A percentile compares a stretch with the other conserved stretches of the same genome.
These are phyloP conservation scores for Pythium pyrilobum DNA, from an alignment of 352 stramenopile genomes.

Conservation along the genomic window DNA sequence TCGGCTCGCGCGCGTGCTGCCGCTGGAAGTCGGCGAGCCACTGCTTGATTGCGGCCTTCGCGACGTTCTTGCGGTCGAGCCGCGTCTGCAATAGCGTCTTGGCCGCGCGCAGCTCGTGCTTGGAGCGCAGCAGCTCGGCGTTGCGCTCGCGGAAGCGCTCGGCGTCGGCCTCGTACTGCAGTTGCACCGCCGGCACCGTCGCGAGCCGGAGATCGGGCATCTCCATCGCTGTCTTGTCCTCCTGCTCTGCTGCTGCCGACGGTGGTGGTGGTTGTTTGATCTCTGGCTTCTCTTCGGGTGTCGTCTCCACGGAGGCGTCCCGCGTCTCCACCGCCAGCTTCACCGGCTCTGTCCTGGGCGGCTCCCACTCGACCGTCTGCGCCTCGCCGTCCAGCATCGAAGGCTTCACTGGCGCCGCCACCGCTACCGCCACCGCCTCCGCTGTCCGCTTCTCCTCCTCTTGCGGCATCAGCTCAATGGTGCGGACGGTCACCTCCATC, in stretches of 20 bases:
- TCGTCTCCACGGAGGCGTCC: conserved; percentile 4
- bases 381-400: neutral
- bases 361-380: neutral
- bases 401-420: neutral
- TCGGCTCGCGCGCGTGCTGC: conserved; percentile 41
- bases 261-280: too few species aligned
- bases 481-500: conserved; percentile 36
- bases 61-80: conserved; percentile 36
- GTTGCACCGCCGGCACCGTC: conserved; percentile 8
- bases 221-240: neutral
- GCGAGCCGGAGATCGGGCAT: neutral
- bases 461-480: conserved; percentile 24
- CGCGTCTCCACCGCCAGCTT: neutral
- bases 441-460: neutral
- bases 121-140: conserved; percentile 37
- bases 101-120: conserved; percentile 23
- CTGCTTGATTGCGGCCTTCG: conserved; percentile 56
- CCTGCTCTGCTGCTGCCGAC: too few species aligned
- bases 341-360: neutral
- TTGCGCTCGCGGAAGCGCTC: conserved; percentile 41
- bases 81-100: conserved; percentile 34
- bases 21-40: conserved; percentile 59
- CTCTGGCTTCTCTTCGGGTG: neutral
- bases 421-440: conserved; percentile 1
- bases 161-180: conserved; percentile 40